A percentile compares a stretch with the other conserved stretches of the same genome.
phyloP scores from a whole-genome alignment of 2,329 filamentous ascomycete species.

The Ophiocordyceps polyrhachis-furcata region DNA sequence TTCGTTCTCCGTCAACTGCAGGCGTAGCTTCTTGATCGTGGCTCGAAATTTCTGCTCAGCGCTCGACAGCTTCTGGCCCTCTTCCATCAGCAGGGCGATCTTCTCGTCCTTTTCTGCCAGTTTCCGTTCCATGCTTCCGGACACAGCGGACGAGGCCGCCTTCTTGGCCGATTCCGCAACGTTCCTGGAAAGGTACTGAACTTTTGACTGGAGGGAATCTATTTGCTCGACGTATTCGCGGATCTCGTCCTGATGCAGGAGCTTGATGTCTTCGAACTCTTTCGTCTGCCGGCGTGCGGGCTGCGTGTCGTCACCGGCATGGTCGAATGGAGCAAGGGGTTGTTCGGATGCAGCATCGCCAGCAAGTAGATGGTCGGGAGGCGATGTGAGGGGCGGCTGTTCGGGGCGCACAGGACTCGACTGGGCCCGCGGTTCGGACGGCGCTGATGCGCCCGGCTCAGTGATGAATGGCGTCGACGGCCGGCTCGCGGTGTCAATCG shows the following conservation, averaged over 20 bases:
- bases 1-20: slow-evolving; percentile 46
- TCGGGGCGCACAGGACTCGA: background rate
- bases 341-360: background rate
- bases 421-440: background rate
- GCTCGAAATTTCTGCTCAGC: slow-evolving; percentile 71
- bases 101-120: slow-evolving; percentile 79
- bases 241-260: slow-evolving; percentile 55
- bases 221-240: slow-evolving; percentile 74
- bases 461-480: slow-evolving; percentile 5
- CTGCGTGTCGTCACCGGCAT: background rate
- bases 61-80: slow-evolving; percentile 75
- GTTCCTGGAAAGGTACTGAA: slow-evolving; percentile 72
- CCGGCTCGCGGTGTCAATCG: slow-evolving; percentile 14
- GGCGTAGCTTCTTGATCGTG: slow-evolving; percentile 64
- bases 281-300: slow-evolving; percentile 1
- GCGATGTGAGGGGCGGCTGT: background rate
- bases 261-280: slow-evolving; percentile 9
- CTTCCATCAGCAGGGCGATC: slow-evolving; percentile 77
- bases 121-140: slow-evolving; percentile 55
- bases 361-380: background rate
- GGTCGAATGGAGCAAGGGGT: background rate
- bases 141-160: slow-evolving; percentile 39
- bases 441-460: slow-evolving; percentile 9
- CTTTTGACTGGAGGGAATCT: slow-evolving; percentile 77
- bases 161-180: slow-evolving; percentile 58